Conservation (phyloP, 169 alveolate genomes). For the Theileria sp. region DNA sequence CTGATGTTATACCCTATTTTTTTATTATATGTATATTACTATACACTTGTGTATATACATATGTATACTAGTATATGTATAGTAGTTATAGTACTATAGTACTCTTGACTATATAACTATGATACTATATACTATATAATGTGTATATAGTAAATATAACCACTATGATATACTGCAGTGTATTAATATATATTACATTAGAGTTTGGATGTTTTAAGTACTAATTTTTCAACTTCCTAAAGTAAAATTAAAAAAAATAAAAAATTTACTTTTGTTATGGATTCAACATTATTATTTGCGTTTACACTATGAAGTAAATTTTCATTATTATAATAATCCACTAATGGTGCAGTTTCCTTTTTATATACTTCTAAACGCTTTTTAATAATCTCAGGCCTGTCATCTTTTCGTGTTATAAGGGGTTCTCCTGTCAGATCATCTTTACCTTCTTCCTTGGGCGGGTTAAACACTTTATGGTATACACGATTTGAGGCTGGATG, state of each 20-base stretch:
- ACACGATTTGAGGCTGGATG: conserved; percentile 93
- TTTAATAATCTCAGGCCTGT: conserved; percentile 68
- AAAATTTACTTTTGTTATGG: conserved; percentile 39
- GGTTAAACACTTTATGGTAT: conserved; percentile 88
- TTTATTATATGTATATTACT: too few species aligned
- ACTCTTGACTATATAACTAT: too few species aligned
- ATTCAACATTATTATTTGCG: conserved; percentile 65
- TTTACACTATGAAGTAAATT: conserved; percentile 61
- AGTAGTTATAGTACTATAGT: too few species aligned
- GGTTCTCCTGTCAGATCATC: conserved; percentile 89
- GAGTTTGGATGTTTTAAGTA: neutral
- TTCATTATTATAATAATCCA: conserved; percentile 63
- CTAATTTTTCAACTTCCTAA: conserved; percentile 25
- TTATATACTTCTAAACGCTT: conserved; percentile 68
- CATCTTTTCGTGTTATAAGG: conserved; percentile 58
- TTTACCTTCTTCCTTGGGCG: conserved; percentile 83
- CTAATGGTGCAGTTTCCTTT: conserved; percentile 70
- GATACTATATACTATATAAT: too few species aligned
- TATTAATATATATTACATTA: neutral
- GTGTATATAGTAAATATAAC: neutral
- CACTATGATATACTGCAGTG: neutral
- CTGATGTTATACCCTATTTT: neutral
- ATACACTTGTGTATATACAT: neutral
- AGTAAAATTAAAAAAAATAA: neutral
- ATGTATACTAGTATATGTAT: too few species aligned